phyloP scores from a whole-genome alignment of 768 basidiomycete genomes.

The Kwoniella pini region DNA sequence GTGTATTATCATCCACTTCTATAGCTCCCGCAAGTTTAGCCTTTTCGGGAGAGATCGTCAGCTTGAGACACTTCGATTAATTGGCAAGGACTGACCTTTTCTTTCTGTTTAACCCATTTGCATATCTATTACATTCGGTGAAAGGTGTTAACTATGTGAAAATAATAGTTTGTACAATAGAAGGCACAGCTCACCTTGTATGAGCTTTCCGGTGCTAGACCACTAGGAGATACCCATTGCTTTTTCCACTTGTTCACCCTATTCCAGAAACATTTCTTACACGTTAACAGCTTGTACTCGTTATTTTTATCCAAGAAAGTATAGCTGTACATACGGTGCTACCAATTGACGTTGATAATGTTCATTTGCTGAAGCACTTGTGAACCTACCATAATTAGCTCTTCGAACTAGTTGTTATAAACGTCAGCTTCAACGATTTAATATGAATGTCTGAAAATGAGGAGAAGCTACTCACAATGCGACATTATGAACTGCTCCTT shows the following conservation, averaged over 20 bases:
- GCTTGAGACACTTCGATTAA: not conserved
- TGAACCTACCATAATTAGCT: not conserved
- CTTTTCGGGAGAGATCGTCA: not conserved
- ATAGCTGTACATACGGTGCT: not conserved
- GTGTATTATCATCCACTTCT: constrained; percentile 31
- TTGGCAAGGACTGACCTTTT: constrained; percentile 10
- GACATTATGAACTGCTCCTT: not conserved
- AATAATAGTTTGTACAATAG: too few relatives aligned
- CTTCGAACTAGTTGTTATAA: not conserved
- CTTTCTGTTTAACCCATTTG: constrained; percentile 43
- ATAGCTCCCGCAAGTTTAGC: constrained; percentile 15
- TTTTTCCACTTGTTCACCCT: constrained; percentile 49
- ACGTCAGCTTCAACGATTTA: not conserved
- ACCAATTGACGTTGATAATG: not conserved
- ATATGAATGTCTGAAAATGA: not conserved
- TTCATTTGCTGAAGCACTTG: not conserved
- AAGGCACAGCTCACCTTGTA: constrained; percentile 42
- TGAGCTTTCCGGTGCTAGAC: constrained; percentile 43
- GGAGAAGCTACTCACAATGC: not conserved
- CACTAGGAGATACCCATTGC: constrained; percentile 44
- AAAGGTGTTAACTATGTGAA: not conserved
- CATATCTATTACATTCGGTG: constrained; percentile 31
- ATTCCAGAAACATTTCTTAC: too few relatives aligned
- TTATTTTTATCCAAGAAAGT: constrained; percentile 29
- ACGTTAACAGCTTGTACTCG: not conserved